Evolutionary conservation across 2,329 filamentous ascomycete species (phyloP).

Genomic region (Mycosphaerelloides madeirae): DNA sequence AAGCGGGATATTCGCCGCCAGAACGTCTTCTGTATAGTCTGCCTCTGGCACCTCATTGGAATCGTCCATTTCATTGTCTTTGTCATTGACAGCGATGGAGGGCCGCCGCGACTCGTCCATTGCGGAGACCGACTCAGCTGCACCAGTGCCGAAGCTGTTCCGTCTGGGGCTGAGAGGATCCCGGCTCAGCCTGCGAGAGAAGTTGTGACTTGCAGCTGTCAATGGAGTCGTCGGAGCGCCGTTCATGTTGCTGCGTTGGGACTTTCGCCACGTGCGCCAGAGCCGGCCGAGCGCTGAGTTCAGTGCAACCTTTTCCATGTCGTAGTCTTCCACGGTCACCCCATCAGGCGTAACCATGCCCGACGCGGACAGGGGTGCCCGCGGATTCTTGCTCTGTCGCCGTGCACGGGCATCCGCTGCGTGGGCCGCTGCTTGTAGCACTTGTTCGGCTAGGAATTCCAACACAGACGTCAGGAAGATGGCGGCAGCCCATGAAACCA

Average conservation of each 20-base stretch:
- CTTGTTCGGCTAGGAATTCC: constrained; percentile 89
- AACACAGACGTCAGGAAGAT: constrained; percentile 95
- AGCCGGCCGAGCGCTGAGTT: constrained; percentile 82
- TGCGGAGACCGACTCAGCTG: constrained; percentile 18
- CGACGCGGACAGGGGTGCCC: constrained; percentile 16
- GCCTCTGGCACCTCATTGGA: constrained; percentile 34
- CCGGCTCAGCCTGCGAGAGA: constrained; percentile 16
- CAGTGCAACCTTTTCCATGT: constrained; percentile 88
- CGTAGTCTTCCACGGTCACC: constrained; percentile 61
- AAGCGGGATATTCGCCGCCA: constrained; percentile 61
- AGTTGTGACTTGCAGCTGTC: constrained; percentile 9
- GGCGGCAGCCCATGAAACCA: constrained; percentile 82
- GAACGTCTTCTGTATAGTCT: constrained; percentile 34
- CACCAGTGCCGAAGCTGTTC: constrained; percentile 18
- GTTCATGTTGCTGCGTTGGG: constrained; percentile 49
- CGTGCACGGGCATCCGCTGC: constrained; percentile 65
- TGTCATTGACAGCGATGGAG: constrained; percentile 12
- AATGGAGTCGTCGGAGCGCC: constrained; percentile 13
- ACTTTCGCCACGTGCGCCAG: constrained; percentile 95
- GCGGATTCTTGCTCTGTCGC: constrained; percentile 34
- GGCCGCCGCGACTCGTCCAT: constrained; percentile 19
- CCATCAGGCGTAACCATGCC: constrained; percentile 17
- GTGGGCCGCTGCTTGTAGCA: constrained; percentile 79
- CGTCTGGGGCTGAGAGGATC: constrained; percentile 18
- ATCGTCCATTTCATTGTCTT: constrained; percentile 6